Evolutionary conservation across 257 asterid genomes (phyloP).

Genomic region (Solanum sparsipilum): DNA sequence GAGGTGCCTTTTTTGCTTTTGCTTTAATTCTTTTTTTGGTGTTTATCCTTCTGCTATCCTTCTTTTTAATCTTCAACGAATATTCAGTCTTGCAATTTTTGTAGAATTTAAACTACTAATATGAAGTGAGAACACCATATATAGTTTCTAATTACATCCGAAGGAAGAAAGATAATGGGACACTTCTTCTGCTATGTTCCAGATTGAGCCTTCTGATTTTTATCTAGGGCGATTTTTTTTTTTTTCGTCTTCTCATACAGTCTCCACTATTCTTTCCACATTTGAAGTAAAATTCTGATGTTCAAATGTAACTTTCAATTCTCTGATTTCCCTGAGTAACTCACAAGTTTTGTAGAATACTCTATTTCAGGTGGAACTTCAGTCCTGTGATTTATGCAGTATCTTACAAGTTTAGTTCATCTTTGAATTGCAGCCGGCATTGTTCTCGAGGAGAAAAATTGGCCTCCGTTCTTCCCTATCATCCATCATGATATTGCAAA

Average conservation of each 20-base stretch:
- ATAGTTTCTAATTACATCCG: not conserved
- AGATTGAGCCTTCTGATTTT: not conserved
- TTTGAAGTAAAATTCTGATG: not conserved
- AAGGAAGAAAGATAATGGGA: not conserved
- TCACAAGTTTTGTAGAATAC: not conserved
- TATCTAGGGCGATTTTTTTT: not conserved
- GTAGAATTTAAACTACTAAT: not conserved
- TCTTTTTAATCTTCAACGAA: not conserved
- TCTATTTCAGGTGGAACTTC: not conserved
- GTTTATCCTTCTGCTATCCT: not conserved
- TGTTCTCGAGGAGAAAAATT: conserved; percentile 76
- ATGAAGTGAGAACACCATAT: not conserved
- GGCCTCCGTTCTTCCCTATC: conserved; percentile 97
- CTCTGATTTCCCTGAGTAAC: not conserved
- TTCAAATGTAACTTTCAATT: not conserved
- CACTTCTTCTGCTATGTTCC: not conserved
- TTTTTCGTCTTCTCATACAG: not conserved
- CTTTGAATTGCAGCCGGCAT: conserved; percentile 55
- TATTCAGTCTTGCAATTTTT: not conserved
- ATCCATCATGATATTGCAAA: conserved; percentile 88
- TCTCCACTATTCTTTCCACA: not conserved
- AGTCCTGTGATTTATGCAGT: not conserved
- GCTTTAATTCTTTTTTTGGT: not conserved
- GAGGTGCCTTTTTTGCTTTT: conserved; percentile 42
- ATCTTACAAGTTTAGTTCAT: not conserved